A percentile compares a stretch with the other conserved stretches of the same genome.
Evolutionary conservation across 164 flowering plant genomes (phyloP).

Genomic region (Sextonia rubra): DNA sequence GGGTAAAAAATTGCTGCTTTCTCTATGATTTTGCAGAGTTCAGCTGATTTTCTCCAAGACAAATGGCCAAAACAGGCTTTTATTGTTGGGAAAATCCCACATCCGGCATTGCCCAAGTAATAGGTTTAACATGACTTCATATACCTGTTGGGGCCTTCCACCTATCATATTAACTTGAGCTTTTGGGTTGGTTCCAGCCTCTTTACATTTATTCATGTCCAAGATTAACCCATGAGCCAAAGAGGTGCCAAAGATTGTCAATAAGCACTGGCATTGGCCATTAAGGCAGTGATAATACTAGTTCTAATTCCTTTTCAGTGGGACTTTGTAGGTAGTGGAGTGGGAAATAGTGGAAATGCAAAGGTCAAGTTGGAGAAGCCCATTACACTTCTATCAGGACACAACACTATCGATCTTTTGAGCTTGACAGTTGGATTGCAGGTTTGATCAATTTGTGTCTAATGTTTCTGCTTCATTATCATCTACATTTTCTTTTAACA

Average conservation of each 20-base stretch:
- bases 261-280: background rate
- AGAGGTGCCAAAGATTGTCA: no score
- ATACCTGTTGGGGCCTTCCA: no score
- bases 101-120: no score
- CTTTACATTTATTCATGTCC: no score
- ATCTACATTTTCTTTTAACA: background rate
- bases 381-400: slow-evolving; percentile 50
- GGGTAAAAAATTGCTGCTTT: no score
- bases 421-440: slow-evolving; percentile 94
- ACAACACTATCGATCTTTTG: slow-evolving; percentile 73
- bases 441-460: slow-evolving; percentile 31
- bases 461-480: background rate
- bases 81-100: no score
- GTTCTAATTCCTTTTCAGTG: background rate
- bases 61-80: no score
- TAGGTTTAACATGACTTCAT: no score
- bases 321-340: slow-evolving; percentile 55
- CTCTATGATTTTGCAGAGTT: no score
- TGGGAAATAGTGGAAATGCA: slow-evolving; percentile 42
- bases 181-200: no score
- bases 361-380: slow-evolving; percentile 58
- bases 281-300: background rate
- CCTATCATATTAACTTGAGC: no score
- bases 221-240: background rate
- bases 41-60: no score